Conservation (phyloP, 1,284 basidiomycete genomes). For the Ustilago crameri region DNA sequence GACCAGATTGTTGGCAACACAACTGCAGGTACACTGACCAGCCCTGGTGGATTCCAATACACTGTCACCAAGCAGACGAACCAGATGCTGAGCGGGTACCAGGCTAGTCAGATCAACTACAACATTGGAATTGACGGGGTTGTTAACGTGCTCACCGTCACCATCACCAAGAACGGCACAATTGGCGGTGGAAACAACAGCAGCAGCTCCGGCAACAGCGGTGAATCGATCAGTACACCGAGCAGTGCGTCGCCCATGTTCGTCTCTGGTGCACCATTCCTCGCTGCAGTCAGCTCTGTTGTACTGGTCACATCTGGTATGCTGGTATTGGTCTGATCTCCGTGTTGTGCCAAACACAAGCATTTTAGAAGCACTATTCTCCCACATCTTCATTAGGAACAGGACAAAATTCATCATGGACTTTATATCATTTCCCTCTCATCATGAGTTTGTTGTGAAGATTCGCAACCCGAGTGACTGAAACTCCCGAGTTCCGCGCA, state of each 20-base stretch:
- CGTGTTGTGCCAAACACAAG: neutral
- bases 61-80: slow-evolving; percentile 41
- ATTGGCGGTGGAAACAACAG: slow-evolving; percentile 27
- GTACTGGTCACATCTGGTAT: slow-evolving; percentile 9
- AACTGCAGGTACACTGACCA: slow-evolving; percentile 51
- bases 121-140: slow-evolving; percentile 57
- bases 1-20: slow-evolving; percentile 61
- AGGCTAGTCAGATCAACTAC: slow-evolving; percentile 60
- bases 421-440: neutral
- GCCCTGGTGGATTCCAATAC: slow-evolving; percentile 52
- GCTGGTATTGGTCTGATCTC: slow-evolving; percentile 3
- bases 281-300: neutral
- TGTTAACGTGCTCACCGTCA: slow-evolving; percentile 59
- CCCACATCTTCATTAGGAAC: neutral
- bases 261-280: neutral
- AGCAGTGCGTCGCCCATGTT: slow-evolving; percentile 4
- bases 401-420: neutral
- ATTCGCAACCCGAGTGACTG: neutral
- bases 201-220: slow-evolving; percentile 3
- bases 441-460: neutral
- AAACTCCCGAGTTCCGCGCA: neutral
- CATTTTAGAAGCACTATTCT: neutral
- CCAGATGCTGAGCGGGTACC: slow-evolving; percentile 36
- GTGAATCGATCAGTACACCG: slow-evolving; percentile 21
- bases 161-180: slow-evolving; percentile 53